Evolutionary conservation across 768 basidiomycete genomes (phyloP).

Genomic region (Psilocybe cyanescens): DNA sequence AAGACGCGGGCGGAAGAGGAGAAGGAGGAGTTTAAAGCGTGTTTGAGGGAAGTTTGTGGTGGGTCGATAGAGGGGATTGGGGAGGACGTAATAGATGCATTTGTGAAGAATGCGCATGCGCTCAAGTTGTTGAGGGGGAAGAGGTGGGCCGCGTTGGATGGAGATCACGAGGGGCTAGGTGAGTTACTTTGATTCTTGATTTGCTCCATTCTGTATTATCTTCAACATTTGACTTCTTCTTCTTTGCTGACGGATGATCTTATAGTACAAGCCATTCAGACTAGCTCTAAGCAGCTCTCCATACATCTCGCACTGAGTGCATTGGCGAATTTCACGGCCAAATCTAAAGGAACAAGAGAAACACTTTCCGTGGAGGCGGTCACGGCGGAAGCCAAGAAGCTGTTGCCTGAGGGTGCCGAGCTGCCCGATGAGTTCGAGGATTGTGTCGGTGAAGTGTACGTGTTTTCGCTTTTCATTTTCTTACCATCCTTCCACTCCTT

Average conservation of each 20-base stretch:
- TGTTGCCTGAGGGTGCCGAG: constrained; percentile 52
- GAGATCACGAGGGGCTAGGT: constrained; percentile 55
- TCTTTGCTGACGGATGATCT: background rate
- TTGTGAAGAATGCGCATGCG: constrained; percentile 82
- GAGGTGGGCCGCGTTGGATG: constrained; percentile 61
- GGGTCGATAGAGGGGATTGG: constrained; percentile 39
- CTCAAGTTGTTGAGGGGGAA: constrained; percentile 68
- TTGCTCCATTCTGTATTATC: too few species aligned
- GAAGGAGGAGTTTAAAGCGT: constrained; percentile 56
- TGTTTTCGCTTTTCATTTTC: constrained; percentile 16
- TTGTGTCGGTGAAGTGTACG: constrained; percentile 81
- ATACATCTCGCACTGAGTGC: constrained; percentile 81
- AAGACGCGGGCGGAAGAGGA: constrained; percentile 77
- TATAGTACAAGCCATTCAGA: constrained; percentile 44
- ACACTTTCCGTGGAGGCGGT: constrained; percentile 55
- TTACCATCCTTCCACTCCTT: constrained; percentile 3
- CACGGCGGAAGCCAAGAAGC: constrained; percentile 48
- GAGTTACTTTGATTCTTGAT: constrained; percentile 14
- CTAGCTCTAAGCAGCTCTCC: constrained; percentile 56
- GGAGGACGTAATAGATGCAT: constrained; percentile 61
- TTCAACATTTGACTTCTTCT: background rate
- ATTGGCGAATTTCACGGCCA: constrained; percentile 38
- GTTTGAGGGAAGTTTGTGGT: constrained; percentile 35
- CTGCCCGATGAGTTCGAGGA: constrained; percentile 61
- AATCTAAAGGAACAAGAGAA: constrained; percentile 27